Base-by-base conservation (phyloP, 495 filamentous ascomycete genomes). In the Aspergillus nanangensis region DNA sequence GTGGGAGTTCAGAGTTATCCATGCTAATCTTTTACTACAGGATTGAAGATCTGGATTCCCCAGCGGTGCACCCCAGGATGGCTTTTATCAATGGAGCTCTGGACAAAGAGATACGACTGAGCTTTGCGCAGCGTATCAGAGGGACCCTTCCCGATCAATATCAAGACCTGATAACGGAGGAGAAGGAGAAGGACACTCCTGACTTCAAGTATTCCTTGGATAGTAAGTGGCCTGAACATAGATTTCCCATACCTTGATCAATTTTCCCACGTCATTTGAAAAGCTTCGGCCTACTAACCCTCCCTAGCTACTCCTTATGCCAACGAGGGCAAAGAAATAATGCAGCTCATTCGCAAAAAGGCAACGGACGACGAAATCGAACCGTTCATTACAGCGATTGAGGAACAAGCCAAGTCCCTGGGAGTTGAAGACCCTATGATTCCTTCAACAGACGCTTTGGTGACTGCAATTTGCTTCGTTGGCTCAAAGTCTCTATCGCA, bases 81-180 rank as follows among this genome's bases (percentile, higher is more conserved):
- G 85, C 91, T 4, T 96, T 97, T 65, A 94, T 99, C 34, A 64
- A 79, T 17, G 93, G 90, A 8, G 81, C 88, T 8, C 70, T 99
- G 37, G 94, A 99, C 64, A 97, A 97, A 71, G 93, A 99, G 65
- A 96, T 97, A 45, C 84, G 94, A 15, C 76, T 97, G 25, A 95
- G 88, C 57, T 99, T 99, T 65, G 90, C 94, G 0, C 90, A 93
- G 58, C 87, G 93, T 22, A 95, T 99, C 62, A 89, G 91, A 66
- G 88, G 88, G 35, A 97, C 93, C 29, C 75, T 99, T 15, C 93
- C 90, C 7, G 83, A 88, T 38, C 83, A 85, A 8, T 95, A 94
- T 54, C 83, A 90, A 55, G 69, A 72, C 4, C 72, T 97, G 41
- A 95, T 99, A 51, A 74, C 85, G 0, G 80, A 86, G 48, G 84